Conservation (phyloP, 2,329 filamentous ascomycete species). For the Trichoderma breve region DNA sequence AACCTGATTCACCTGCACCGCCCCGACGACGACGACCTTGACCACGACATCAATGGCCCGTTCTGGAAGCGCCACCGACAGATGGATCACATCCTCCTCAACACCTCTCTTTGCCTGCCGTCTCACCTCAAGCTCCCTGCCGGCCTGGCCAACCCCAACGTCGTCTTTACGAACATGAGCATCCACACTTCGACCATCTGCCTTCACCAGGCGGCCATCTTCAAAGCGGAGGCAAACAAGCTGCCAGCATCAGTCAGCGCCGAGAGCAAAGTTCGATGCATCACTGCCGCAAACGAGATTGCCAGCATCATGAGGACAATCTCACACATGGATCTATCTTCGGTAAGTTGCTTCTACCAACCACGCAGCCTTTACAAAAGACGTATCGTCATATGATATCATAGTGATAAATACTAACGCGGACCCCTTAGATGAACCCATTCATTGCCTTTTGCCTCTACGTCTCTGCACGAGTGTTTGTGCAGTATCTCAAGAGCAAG, state of each 20-base stretch:
- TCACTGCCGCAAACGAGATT: conserved; percentile 90
- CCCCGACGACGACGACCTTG: conserved; percentile 74
- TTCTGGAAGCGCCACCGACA: conserved; percentile 94
- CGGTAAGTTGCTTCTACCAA: conserved; percentile 53
- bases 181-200: conserved; percentile 96
- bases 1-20: conserved; percentile 91
- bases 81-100: conserved; percentile 86
- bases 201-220: conserved; percentile 96
- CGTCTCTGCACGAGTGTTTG: conserved; percentile 90
- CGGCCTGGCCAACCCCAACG: conserved; percentile 75
- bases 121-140: conserved; percentile 73
- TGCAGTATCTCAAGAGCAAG: conserved; percentile 93
- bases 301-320: conserved; percentile 94
- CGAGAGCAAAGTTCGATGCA: conserved; percentile 90
- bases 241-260: conserved; percentile 73
- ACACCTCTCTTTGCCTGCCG: conserved; percentile 81
- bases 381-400: not conserved
- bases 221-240: conserved; percentile 89
- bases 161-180: conserved; percentile 94
- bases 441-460: conserved; percentile 96
- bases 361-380: not conserved
- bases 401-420: not conserved
- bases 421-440: conserved; percentile 72
- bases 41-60: conserved; percentile 83
- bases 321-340: conserved; percentile 80